These are phyloP conservation scores for Anthracocystis setariae DNA, from an alignment of 1,284 basidiomycete species.

Conservation along the genomic window DNA sequence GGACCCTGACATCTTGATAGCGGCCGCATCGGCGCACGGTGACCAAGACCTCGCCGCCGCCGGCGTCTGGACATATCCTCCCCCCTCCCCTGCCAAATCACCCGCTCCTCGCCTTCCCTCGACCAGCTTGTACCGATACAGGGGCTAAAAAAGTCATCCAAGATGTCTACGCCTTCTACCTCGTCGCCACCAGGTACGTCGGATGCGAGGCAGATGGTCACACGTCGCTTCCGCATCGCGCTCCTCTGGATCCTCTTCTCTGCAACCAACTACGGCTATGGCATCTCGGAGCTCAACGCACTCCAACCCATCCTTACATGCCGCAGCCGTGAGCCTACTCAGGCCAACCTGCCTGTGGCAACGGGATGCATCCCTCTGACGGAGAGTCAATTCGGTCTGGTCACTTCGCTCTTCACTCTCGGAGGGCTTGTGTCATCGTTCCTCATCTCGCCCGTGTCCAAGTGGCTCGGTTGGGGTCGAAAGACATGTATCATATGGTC, in stretches of 20 bases:
- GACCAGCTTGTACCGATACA: background rate
- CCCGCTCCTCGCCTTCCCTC: background rate
- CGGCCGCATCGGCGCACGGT: constrained; percentile 6
- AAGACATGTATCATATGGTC: constrained; percentile 31
- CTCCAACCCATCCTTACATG: constrained; percentile 57
- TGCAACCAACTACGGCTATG: constrained; percentile 62
- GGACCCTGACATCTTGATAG: constrained; percentile 18
- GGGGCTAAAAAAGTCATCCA: background rate
- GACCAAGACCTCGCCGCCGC: too few relatives aligned
- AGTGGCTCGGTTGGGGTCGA: constrained; percentile 29
- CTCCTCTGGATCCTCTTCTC: constrained; percentile 57
- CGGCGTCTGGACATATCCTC: too few relatives aligned
- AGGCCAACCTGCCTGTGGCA: constrained; percentile 4
- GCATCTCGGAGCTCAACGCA: constrained; percentile 64
- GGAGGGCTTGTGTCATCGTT: constrained; percentile 79
- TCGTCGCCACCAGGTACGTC: background rate
- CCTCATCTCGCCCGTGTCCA: constrained; percentile 36
- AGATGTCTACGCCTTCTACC: background rate
- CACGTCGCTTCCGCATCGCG: constrained; percentile 37
- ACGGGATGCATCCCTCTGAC: constrained; percentile 46
- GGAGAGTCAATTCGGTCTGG: constrained; percentile 74
- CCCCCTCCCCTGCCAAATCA: too few relatives aligned
- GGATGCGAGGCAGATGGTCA: constrained; percentile 16
- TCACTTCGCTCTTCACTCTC: constrained; percentile 86
- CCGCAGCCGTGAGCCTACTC: constrained; percentile 11